These are phyloP conservation scores for Lodderomyces parapsilosis DNA, from an alignment of 1,139 yeast genomes.

Conservation along the genomic window DNA sequence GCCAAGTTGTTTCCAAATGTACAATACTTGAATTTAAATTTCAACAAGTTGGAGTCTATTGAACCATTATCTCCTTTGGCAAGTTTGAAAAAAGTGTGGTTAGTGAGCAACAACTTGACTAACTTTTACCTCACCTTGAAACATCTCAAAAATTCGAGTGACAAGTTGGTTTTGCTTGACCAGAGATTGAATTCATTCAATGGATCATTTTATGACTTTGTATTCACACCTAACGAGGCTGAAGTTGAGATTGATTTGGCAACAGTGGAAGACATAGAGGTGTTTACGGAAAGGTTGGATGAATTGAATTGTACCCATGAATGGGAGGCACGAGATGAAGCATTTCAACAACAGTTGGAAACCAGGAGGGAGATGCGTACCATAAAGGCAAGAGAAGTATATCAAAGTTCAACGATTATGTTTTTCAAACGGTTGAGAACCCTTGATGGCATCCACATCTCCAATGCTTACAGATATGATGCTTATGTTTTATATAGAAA, in stretches of 20 bases:
- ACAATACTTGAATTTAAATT: conserved; percentile 48
- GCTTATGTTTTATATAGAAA: not conserved
- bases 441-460: conserved; percentile 39
- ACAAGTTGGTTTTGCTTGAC: conserved; percentile 41
- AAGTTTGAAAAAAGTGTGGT: conserved; percentile 37
- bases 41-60: conserved; percentile 40
- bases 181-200: conserved; percentile 52
- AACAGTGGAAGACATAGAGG: conserved; percentile 46
- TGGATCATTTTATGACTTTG: conserved; percentile 49
- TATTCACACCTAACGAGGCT: conserved; percentile 48
- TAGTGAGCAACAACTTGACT: conserved; percentile 46
- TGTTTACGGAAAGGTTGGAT: conserved; percentile 41
- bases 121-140: conserved; percentile 34
- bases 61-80: conserved; percentile 27
- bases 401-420: conserved; percentile 38
- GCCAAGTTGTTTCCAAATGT: conserved; percentile 44
- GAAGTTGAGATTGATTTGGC: conserved; percentile 39
- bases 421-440: conserved; percentile 34
- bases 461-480: not conserved
- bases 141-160: conserved; percentile 31
- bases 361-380: conserved; percentile 12
- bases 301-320: conserved; percentile 31
- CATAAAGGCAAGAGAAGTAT: conserved; percentile 32
- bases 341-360: conserved; percentile 18
- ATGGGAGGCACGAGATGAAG: conserved; percentile 38